Evolutionary conservation across 2,329 filamentous ascomycete species (phyloP).

Genomic region (Xylariaceae sp.): DNA sequence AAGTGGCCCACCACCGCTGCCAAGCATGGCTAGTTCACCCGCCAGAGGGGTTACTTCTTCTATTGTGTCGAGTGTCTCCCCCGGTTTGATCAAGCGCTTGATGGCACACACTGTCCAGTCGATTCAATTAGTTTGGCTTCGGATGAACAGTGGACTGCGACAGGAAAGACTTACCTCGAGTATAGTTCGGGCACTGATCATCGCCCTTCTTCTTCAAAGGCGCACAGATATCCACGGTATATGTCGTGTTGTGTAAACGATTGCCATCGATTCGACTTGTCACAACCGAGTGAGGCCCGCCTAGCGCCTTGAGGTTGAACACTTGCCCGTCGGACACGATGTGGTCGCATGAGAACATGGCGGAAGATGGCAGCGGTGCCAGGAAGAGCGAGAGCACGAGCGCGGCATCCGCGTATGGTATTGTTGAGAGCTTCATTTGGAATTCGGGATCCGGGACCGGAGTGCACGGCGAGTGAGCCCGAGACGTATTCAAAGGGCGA

Average conservation of each 20-base stretch:
- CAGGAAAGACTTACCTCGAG: constrained; percentile 52
- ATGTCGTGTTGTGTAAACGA: constrained; percentile 65
- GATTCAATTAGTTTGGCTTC: constrained; percentile 1
- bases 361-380: constrained; percentile 35
- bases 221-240: constrained; percentile 72
- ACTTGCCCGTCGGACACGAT: constrained; percentile 52
- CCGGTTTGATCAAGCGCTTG: constrained; percentile 48
- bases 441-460: neutral
- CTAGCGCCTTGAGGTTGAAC: constrained; percentile 60
- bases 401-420: constrained; percentile 31
- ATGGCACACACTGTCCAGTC: constrained; percentile 68
- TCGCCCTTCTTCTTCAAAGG: constrained; percentile 58
- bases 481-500: neutral
- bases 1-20: constrained; percentile 53
- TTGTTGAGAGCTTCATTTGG: constrained; percentile 37
- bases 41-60: constrained; percentile 65
- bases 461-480: neutral
- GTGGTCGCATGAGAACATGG: constrained; percentile 57
- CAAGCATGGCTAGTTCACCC: constrained; percentile 57
- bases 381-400: constrained; percentile 35
- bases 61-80: constrained; percentile 44
- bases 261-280: constrained; percentile 49
- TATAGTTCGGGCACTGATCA: constrained; percentile 62
- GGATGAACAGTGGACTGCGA: neutral
- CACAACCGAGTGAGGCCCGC: constrained; percentile 64